A percentile compares a stretch with the other conserved stretches of the same genome.
These are phyloP conservation scores for Oldenlandia corymbosa DNA, from an alignment of 257 asterid genomes.

Conservation along the genomic window DNA sequence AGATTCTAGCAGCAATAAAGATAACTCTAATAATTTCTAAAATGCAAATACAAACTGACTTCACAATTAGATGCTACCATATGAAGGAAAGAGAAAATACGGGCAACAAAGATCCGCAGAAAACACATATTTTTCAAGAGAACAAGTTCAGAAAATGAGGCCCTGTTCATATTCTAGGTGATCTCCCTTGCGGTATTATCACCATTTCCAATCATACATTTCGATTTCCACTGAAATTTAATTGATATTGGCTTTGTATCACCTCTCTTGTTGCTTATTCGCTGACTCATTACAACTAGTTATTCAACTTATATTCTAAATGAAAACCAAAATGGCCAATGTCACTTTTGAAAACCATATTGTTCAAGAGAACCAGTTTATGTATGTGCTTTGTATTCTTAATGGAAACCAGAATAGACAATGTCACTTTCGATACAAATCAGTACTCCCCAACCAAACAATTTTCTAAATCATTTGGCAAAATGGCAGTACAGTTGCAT, in stretches of 20 bases:
- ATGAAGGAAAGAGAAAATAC: background rate
- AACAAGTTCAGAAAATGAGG: background rate
- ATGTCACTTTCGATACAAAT: background rate
- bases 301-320: no score
- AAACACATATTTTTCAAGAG: background rate
- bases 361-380: background rate
- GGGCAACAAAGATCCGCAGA: background rate
- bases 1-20: background rate
- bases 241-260: background rate
- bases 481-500: background rate
- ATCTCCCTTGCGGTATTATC: background rate
- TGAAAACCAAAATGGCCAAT: no score
- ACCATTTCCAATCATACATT: background rate
- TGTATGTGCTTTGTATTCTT: background rate
- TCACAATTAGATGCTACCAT: background rate
- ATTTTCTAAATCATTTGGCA: background rate
- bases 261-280: conserved; percentile 4
- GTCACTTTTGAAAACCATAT: no score
- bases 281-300: no score
- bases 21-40: background rate
- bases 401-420: background rate
- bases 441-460: background rate
- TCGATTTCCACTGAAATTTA: background rate
- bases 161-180: background rate
- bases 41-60: background rate